Evolutionary conservation across 371 early-diverging fungal species (phyloP).

Genomic region (Haplosporangium sp.): DNA sequence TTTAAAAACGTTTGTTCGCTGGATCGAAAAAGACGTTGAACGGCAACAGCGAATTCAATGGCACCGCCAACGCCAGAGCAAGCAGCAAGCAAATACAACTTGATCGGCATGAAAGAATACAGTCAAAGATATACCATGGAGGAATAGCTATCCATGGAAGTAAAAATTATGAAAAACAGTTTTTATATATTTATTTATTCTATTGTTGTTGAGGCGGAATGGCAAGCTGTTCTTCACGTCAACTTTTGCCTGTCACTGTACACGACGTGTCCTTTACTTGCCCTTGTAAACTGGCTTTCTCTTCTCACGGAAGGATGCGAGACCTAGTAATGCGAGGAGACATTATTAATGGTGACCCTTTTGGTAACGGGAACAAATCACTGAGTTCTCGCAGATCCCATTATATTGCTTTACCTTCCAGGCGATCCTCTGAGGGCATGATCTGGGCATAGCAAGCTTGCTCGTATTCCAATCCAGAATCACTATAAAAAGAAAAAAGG

Average conservation of each 20-base stretch:
- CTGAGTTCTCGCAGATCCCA: no score
- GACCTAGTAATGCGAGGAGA: slow-evolving; percentile 53
- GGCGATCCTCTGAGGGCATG: slow-evolving; percentile 93
- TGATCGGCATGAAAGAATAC: neutral
- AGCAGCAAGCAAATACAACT: no score
- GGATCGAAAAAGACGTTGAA: slow-evolving; percentile 36
- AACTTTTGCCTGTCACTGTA: no score
- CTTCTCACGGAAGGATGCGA: slow-evolving; percentile 84
- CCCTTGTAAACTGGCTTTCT: slow-evolving; percentile 90
- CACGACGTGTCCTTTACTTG: no score
- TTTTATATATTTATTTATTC: neutral
- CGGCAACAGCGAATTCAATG: slow-evolving; percentile 6
- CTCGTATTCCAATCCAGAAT: slow-evolving; percentile 91
- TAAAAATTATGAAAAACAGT: slow-evolving; percentile 2
- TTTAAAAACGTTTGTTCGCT: slow-evolving; percentile 45
- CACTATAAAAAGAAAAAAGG: slow-evolving; percentile 55
- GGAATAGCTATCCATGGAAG: neutral
- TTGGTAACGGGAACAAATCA: no score
- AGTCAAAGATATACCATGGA: neutral
- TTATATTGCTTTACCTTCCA: slow-evolving; percentile 78
- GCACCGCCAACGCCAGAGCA: slow-evolving; percentile 1
- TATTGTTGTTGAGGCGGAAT: neutral
- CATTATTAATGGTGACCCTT: neutral
- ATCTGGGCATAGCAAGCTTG: slow-evolving; percentile 95
- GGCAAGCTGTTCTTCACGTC: no score